Evolutionary conservation across 2,329 filamentous ascomycete species (phyloP), one percentile per base, ranked within the genome.

Genomic region (Pyrenochaeta sp.): DNA sequence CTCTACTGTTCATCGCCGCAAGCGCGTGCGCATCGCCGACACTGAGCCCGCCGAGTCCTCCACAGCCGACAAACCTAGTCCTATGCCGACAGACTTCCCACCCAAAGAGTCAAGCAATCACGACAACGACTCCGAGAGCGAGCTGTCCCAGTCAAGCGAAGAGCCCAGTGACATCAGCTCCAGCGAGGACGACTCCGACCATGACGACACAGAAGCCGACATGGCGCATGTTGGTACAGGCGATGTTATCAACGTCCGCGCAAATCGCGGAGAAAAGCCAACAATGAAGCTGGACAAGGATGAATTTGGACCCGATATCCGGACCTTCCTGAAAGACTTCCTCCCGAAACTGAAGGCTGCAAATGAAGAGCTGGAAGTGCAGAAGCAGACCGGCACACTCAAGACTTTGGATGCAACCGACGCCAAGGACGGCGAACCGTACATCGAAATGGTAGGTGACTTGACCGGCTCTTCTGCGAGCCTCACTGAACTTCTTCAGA

Each of bases 271-370:
- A 3, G 46, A 59, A 40, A 70, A 68, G 41, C 68, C 68, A 2
- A 46, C 43, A 18, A 68, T 69, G 48, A 70, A 58, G 44, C 31
- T 68, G 7, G 39, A 51, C 15, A 36, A 55, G 9, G 46, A 59
- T 1, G 65, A 65, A 10, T 28, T 61, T 7, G 62, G 57, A 1
- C 53, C 61, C 4, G 65, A 71, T 19, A 61, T 72, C 28, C 57
- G 62, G 4, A 48, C 51, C 3, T 69, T 72, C 21, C 60, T 77
- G 30, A 69, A 72, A 22, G 58, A 65, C 14, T 75, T 77, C 42
- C 55, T 77, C 20, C 74, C 74, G 5, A 58, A 72, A 27, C 45
- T 78, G 20, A 68, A 68, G 41, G 72, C 71, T 14, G 73, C 75
- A 7, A 77, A 77, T 44, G 65, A 70, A 22, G 63, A 72, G 39